Evolutionary conservation across 2,329 filamentous ascomycete species (phyloP), one percentile per base, ranked within the genome.

Genomic region (Incumbomyces lentus): DNA sequence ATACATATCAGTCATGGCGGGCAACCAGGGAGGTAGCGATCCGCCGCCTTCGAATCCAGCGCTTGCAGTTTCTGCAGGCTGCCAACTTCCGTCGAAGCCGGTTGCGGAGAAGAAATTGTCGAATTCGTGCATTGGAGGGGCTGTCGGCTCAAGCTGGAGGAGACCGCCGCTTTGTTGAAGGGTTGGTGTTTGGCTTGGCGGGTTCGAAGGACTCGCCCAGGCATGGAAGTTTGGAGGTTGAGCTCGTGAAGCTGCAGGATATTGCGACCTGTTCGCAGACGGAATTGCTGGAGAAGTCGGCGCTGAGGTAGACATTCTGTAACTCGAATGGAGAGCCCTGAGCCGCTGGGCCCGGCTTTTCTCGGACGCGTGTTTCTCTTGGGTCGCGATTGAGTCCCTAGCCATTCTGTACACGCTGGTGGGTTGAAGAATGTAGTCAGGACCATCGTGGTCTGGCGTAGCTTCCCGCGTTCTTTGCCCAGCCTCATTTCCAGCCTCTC

Each of bases 61-160:
- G 31, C 34, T 34, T 18, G 36, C 47, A 13, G 47, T 49, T 18
- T 49, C 47, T 17, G 47, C 42, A 18, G 41, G 36, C 31, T 49
- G 47, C 41, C 47, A 49, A 13, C 26, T 45, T 13, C 35, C 47
- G 31, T 49, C 47, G 36, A 49, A 49, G 26, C 47, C 33, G 19
- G 17, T 40, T 3, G 47, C 19, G 4, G 47, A 32, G 36, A 49
- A 46, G 42, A 49, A 49, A 1, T 31, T 44, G 18, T 46, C 41
- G 17, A 39, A 40, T 18, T 49, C 42, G 10, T 40, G 47, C 33
- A 46, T 46, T 11, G 42, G 26, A 6, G 42, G 42, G 40, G 29
- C 33, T 19, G 19, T 41, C n/a, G 36, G 36, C 31, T 33, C 36
- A 13, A 40, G 47, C 26, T 35, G 40, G 18, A 46, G 33, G 6